Percentiles rank a stretch among this genome's conserved stretches.
phyloP scores from a whole-genome alignment of 495 filamentous ascomycete species.

The Lasiosphaeriaceae sp. region DNA sequence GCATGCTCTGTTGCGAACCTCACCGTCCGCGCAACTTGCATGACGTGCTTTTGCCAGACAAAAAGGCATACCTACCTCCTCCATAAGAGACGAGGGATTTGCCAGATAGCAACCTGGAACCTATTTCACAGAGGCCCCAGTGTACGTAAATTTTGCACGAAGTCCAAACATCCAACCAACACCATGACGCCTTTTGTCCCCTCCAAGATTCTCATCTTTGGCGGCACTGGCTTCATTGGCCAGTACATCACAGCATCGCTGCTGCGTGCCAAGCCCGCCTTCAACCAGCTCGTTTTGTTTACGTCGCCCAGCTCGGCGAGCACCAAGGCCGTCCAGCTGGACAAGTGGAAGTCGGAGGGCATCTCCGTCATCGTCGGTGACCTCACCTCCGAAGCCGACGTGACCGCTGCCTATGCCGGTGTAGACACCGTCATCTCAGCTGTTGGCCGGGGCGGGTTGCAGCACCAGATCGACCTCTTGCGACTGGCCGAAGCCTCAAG shows the following conservation, averaged over 20 bases:
- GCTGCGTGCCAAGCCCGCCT: conserved; percentile 47
- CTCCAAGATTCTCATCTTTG: conserved; percentile 61
- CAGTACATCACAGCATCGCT: conserved; percentile 59
- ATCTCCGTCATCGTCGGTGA: conserved; percentile 60
- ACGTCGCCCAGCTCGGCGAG: conserved; percentile 53
- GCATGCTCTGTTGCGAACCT: background rate
- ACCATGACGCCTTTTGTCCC: conserved; percentile 31
- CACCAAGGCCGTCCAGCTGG: conserved; percentile 45
- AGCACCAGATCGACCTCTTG: conserved; percentile 56
- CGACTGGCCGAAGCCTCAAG: conserved; percentile 52
- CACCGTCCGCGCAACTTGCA: background rate
- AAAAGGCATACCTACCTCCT: background rate
- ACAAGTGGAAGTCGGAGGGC: conserved; percentile 44
- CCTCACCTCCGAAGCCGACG: conserved; percentile 47
- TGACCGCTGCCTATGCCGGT: conserved; percentile 51
- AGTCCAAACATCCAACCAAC: background rate
- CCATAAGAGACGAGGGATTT: background rate
- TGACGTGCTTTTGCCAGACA: background rate
- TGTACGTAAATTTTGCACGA: too few species aligned
- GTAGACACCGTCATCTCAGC: conserved; percentile 66
- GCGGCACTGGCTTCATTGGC: conserved; percentile 67
- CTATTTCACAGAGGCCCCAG: too few species aligned
- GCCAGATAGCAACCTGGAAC: background rate
- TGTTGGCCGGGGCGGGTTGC: conserved; percentile 56
- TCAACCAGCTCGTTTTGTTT: conserved; percentile 56